Base-by-base conservation (phyloP, 1,139 yeast species). In the Insectozyma bohioensis region DNA sequence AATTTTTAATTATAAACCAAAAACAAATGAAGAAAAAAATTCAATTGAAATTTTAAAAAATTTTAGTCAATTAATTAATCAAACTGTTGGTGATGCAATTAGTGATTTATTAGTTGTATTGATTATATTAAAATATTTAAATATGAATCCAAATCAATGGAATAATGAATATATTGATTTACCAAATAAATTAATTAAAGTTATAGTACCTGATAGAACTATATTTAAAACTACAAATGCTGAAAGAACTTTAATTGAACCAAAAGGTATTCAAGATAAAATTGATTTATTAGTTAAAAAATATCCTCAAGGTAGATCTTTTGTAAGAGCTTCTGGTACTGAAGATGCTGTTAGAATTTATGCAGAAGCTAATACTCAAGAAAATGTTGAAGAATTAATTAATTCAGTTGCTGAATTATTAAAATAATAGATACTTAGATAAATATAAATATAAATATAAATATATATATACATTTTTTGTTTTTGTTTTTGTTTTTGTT, bases 261-360 rank as follows among this genome's bases (percentile, higher is more conserved):
- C 99, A 3, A 62, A 47, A 2, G 96, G 94, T 1, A 58, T 94
- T 42, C 98, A 92, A 61, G 67, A 48, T 1, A 60, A 76, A 46
- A 87, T 92, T 36, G 95, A 92, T 54, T 68, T 51, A 2, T 54
- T 75, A 33, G 92, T 90, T 10, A 53, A 63, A 13, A 63, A 75
- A 49, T 82, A 69, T 48, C 54, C 67, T 1, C 57, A 65, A 19
- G 97, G 94, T 2, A 74, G 98, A 52, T 81, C 95, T 3, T 92
- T 92, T 60, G 97, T 92, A 4, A 78, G 99, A 47, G 97, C 99
- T 7, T 85, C 95, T 42, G 99, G 98, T 12, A 92, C 99, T 2
- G 99, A 92, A 57, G 95, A 94, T 58, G 97, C 96, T 0, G 97
- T 92, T 2, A 76, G 98, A 50, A 86, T 92, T 7, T 92, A 92